phyloP scores from a whole-genome alignment of 2,329 filamentous ascomycete species.

The Trichoderma sp. region DNA sequence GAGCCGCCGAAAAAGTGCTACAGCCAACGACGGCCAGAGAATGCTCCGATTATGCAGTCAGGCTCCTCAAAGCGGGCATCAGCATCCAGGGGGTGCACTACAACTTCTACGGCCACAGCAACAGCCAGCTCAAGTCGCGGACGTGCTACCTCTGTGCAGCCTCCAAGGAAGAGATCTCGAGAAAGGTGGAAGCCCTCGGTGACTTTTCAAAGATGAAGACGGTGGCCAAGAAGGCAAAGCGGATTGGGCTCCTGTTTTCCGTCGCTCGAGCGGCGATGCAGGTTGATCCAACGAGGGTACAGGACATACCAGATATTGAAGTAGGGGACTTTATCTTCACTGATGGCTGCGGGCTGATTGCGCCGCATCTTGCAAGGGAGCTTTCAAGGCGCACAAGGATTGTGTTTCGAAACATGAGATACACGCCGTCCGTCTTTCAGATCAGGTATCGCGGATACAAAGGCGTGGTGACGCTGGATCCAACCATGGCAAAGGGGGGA shows the following conservation, averaged over 20 bases:
- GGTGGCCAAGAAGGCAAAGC: slow-evolving; percentile 47
- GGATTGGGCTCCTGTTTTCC: slow-evolving; percentile 47
- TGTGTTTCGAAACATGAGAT: slow-evolving; percentile 41
- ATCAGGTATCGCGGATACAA: slow-evolving; percentile 49
- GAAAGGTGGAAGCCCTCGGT: slow-evolving; percentile 43
- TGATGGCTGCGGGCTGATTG: slow-evolving; percentile 47
- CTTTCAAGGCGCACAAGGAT: slow-evolving; percentile 41
- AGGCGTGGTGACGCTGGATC: slow-evolving; percentile 46
- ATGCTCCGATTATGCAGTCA: slow-evolving; percentile 42
- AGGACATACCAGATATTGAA: slow-evolving; percentile 45
- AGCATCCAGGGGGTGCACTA: slow-evolving; percentile 42
- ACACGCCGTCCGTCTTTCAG: slow-evolving; percentile 46
- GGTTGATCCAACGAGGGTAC: slow-evolving; percentile 40
- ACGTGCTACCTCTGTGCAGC: slow-evolving; percentile 45
- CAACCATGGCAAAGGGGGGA: slow-evolving; percentile 32
- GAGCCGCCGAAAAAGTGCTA: slow-evolving; percentile 9
- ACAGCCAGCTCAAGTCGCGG: slow-evolving; percentile 47
- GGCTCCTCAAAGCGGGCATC: slow-evolving; percentile 42
- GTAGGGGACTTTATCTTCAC: slow-evolving; percentile 45
- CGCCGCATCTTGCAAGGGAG: slow-evolving; percentile 38
- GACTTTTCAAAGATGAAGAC: slow-evolving; percentile 48
- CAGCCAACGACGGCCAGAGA: slow-evolving; percentile 39
- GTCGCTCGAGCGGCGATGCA: slow-evolving; percentile 39
- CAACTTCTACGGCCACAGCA: slow-evolving; percentile 49
- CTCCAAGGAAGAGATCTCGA: slow-evolving; percentile 39